These are phyloP conservation scores for Cardamine resedifolia DNA, from an alignment of 345 rosid species.

Conservation along the genomic window DNA sequence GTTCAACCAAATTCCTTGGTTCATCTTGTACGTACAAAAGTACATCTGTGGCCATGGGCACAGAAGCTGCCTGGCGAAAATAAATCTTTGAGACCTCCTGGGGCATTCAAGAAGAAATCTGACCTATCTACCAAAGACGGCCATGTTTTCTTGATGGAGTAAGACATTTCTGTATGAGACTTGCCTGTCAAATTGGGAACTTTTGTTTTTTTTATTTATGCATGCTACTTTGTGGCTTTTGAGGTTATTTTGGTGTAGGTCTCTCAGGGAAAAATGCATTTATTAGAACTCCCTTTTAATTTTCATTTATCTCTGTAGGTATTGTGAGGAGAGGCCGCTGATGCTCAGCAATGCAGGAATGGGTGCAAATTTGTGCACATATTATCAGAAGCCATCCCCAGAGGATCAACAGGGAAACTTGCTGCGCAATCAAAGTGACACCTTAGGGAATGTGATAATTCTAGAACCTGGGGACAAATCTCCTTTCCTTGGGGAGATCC, in stretches of 20 bases:
- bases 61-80: conserved; percentile 91
- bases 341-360: conserved; percentile 85
- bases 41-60: conserved; percentile 81
- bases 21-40: conserved; percentile 86
- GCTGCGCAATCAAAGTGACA: conserved; percentile 55
- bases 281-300: conserved; percentile 6
- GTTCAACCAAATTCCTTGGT: conserved; percentile 88
- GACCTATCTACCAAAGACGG: conserved; percentile 98
- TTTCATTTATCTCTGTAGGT: conserved; percentile 47
- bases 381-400: conserved; percentile 80
- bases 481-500: conserved; percentile 95
- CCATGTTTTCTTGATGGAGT: conserved; percentile 94
- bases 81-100: conserved; percentile 91
- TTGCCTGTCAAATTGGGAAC: background rate
- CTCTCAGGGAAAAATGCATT: background rate
- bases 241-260: conserved; percentile 6
- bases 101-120: conserved; percentile 99
- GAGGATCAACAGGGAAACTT: conserved; percentile 66
- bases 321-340: conserved; percentile 95
- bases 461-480: conserved; percentile 90
- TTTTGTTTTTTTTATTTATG: background rate
- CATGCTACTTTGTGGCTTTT: conserved; percentile 16
- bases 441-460: conserved; percentile 64
- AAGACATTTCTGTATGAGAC: conserved; percentile 41
- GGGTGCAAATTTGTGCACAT: conserved; percentile 94